These are phyloP conservation scores for Delonix regia DNA, from an alignment of 306 rosid genomes.

Conservation along the genomic window DNA sequence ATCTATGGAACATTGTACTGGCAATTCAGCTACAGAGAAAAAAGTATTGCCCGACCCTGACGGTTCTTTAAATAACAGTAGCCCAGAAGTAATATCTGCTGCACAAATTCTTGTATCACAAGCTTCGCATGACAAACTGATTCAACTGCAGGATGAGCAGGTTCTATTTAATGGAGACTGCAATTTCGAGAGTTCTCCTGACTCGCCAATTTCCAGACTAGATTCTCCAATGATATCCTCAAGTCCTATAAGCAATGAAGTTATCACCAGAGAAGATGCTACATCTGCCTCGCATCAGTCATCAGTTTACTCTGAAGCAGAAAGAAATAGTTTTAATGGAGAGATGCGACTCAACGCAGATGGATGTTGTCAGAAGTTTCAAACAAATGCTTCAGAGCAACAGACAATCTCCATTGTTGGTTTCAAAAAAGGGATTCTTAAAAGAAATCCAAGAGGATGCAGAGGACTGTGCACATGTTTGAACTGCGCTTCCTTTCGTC, in stretches of 20 bases:
- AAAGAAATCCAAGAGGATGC: conserved; percentile 89
- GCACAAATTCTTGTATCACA: conserved; percentile 20
- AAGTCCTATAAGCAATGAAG: conserved; percentile 23
- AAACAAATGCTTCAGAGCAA: conserved; percentile 27
- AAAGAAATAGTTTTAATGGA: conserved; percentile 30
- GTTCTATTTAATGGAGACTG: conserved; percentile 32
- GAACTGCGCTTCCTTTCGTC: conserved; percentile 81
- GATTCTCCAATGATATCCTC: conserved; percentile 35
- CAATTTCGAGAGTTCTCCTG: conserved; percentile 39
- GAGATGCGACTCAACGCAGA: conserved; percentile 39
- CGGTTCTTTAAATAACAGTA: conserved; percentile 34
- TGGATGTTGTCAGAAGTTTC: conserved; percentile 35
- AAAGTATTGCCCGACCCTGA: conserved; percentile 7
- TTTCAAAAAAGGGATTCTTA: conserved; percentile 55
- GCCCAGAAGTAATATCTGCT: conserved; percentile 30
- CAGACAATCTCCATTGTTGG: conserved; percentile 19
- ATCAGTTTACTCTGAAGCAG: conserved; percentile 31
- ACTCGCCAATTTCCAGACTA: conserved; percentile 20
- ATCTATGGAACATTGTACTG: conserved; percentile 6
- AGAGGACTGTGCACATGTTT: conserved; percentile 86
- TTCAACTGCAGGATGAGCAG: conserved; percentile 38
- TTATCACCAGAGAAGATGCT: conserved; percentile 35
- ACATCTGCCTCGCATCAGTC: conserved; percentile 17
- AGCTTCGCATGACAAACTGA: conserved; percentile 36
- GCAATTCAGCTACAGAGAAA: conserved; percentile 32